Percentiles rank a stretch among this genome's conserved stretches.
phyloP scores from a whole-genome alignment of 2,329 filamentous ascomycete genomes.

The Trichophyton benhamiae region DNA sequence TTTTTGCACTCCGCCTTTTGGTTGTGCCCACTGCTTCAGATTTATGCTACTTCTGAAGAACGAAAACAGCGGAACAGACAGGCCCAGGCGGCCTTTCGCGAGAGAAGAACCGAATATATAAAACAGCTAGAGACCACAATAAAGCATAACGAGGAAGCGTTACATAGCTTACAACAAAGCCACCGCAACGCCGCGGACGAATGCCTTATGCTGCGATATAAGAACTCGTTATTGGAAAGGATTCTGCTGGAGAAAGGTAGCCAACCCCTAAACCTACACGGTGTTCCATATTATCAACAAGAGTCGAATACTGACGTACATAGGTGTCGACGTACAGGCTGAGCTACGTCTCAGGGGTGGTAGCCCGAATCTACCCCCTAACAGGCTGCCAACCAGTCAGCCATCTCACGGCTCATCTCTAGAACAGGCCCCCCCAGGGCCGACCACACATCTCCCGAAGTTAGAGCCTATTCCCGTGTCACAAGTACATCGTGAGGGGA shows the following conservation, averaged over 20 bases:
- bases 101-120: conserved; percentile 96
- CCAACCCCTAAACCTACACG: background rate
- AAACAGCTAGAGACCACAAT: conserved; percentile 97
- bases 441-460: conserved; percentile 68
- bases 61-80: conserved; percentile 95
- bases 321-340: conserved; percentile 92
- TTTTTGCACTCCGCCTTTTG: background rate
- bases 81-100: conserved; percentile 92
- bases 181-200: conserved; percentile 92
- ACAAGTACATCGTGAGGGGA: conserved; percentile 31
- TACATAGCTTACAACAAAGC: conserved; percentile 84
- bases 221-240: conserved; percentile 90
- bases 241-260: conserved; percentile 92
- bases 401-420: conserved; percentile 49
- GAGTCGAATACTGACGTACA: background rate
- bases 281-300: background rate
- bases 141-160: conserved; percentile 87
- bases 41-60: conserved; percentile 97
- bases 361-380: conserved; percentile 60
- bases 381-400: conserved; percentile 60
- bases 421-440: conserved; percentile 58
- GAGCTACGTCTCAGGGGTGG: conserved; percentile 87
- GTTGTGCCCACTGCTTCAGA: conserved; percentile 44
- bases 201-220: conserved; percentile 95
- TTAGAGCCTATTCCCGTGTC: conserved; percentile 38